Percentiles rank a stretch among this genome's conserved stretches.
Evolutionary conservation across 2,329 filamentous ascomycete genomes (phyloP).

Genomic region (Fusarium hostae): DNA sequence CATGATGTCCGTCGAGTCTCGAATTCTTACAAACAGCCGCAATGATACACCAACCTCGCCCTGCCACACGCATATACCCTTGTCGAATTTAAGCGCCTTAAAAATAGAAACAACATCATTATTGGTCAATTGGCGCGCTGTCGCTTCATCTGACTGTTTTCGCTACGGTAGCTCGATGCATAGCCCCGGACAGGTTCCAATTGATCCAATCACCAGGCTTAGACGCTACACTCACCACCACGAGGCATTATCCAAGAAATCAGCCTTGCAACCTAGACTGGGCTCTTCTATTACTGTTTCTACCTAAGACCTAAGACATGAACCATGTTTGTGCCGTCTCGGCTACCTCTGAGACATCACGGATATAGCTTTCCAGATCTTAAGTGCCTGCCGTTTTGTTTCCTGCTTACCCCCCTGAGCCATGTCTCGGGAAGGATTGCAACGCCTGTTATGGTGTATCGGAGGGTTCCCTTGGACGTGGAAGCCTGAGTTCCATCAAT

Average conservation of each 20-base stretch:
- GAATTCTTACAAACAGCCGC: conserved; percentile 21
- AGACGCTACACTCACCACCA: conserved; percentile 21
- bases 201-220: conserved; percentile 24
- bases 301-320: conserved; percentile 8
- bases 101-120: conserved; percentile 33
- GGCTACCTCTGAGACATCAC: conserved; percentile 33
- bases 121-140: conserved; percentile 42
- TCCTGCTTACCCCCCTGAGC: conserved; percentile 3
- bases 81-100: conserved; percentile 41
- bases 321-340: conserved; percentile 27
- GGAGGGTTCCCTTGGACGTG: background rate
- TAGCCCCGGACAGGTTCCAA: conserved; percentile 30
- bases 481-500: conserved; percentile 23
- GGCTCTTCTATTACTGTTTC: background rate
- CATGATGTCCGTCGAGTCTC: conserved; percentile 8
- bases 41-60: conserved; percentile 20
- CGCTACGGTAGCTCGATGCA: conserved; percentile 29
- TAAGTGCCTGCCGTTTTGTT: conserved; percentile 18
- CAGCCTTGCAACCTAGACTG: conserved; percentile 37
- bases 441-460: background rate
- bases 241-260: conserved; percentile 33
- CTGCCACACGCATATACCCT: conserved; percentile 18
- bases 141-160: conserved; percentile 34
- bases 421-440: conserved; percentile 39
- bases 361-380: conserved; percentile 18